phyloP scores from a whole-genome alignment of 139 green algal genomes.

The Edaphochlamys debaryana region DNA sequence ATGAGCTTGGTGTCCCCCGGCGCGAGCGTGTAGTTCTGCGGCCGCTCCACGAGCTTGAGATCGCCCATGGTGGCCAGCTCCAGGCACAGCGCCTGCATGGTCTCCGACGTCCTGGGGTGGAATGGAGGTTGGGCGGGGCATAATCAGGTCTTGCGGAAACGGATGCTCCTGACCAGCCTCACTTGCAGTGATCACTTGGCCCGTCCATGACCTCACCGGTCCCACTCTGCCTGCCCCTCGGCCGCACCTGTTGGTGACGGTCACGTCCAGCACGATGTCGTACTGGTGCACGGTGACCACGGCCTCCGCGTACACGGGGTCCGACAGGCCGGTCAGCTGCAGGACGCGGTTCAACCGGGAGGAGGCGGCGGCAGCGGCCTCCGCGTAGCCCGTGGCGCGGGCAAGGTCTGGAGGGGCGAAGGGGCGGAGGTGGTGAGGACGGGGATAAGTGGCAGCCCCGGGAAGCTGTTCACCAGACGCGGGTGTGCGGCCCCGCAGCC shows the following conservation, averaged over 20 bases:
- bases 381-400: constrained; percentile 79
- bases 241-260: constrained; percentile 89
- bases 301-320: constrained; percentile 98
- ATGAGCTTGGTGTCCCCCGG: constrained; percentile 83
- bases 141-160: too few relatives aligned
- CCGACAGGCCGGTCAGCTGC: constrained; percentile 96
- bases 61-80: constrained; percentile 99
- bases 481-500: too few relatives aligned
- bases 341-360: constrained; percentile 89
- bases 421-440: neutral
- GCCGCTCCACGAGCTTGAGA: constrained; percentile 98
- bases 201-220: too few relatives aligned
- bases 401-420: constrained; percentile 75
- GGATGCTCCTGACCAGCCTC: too few relatives aligned
- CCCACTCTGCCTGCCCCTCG: too few relatives aligned
- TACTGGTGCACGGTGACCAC: constrained; percentile 97
- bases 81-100: constrained; percentile 91
- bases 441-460: too few relatives aligned
- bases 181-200: too few relatives aligned
- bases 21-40: constrained; percentile 92
- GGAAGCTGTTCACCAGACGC: too few relatives aligned
- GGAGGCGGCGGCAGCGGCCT: constrained; percentile 55
- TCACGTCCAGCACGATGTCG: constrained; percentile 98
- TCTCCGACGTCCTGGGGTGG: constrained; percentile 56
- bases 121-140: too few relatives aligned